Conservation (phyloP, 2,329 filamentous ascomycete genomes). For the Calonectria hawksworthii region DNA sequence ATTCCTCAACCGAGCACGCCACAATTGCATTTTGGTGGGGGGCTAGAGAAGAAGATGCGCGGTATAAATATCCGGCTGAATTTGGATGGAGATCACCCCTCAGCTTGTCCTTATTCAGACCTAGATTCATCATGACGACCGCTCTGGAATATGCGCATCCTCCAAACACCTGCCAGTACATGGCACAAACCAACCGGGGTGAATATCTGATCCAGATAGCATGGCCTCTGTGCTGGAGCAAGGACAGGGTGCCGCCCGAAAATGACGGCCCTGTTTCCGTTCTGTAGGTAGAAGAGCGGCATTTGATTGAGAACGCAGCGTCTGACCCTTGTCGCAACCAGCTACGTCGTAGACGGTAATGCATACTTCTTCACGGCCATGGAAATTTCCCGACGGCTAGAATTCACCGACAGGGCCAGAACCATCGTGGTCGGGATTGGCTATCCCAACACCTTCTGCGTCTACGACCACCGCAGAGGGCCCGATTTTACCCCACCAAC, state of each 20-base stretch:
- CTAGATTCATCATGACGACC: neutral
- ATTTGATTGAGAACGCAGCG: neutral
- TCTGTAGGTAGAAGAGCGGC: neutral
- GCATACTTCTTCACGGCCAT: slow-evolving; percentile 1
- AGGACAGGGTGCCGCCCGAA: neutral
- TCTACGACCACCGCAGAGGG: neutral
- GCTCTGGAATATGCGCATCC: neutral
- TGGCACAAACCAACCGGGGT: neutral
- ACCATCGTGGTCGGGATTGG: slow-evolving; percentile 6
- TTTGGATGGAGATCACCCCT: neutral
- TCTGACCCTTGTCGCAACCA: neutral
- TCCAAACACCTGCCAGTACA: neutral
- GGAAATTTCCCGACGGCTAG: neutral
- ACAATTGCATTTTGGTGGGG: neutral
- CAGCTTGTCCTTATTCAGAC: neutral
- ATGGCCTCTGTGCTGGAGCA: slow-evolving; percentile 10
- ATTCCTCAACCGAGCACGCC: neutral
- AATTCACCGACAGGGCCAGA: neutral
- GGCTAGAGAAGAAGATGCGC: neutral
- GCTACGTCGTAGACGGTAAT: neutral
- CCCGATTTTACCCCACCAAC: slow-evolving; percentile 4
- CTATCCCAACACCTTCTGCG: slow-evolving; percentile 2
- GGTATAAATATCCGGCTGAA: neutral
- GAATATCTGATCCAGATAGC: neutral
- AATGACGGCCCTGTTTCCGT: neutral